Conservation (phyloP, 257 asterid species). For the Oldenlandia corymbosa region DNA sequence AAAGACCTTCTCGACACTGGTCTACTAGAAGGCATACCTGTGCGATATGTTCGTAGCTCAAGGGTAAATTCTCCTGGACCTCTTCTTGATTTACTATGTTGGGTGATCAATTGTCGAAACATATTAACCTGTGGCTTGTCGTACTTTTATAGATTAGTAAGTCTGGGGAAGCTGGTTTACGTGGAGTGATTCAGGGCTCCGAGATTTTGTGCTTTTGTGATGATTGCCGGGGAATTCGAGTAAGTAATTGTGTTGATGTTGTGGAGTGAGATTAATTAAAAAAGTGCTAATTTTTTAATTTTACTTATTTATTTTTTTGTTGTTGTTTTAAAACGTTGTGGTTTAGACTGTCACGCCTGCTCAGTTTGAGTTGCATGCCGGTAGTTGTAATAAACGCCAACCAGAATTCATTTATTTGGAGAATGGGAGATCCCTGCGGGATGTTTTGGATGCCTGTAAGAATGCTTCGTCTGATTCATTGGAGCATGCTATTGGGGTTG, state of each 20-base stretch:
- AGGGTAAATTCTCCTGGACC: slow-evolving; percentile 40
- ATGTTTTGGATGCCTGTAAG: slow-evolving; percentile 67
- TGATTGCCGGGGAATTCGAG: slow-evolving; percentile 58
- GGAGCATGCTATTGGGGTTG: slow-evolving; percentile 46
- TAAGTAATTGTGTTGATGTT: too few species aligned
- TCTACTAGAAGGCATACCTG: slow-evolving; percentile 68
- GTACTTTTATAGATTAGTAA: slow-evolving; percentile 39
- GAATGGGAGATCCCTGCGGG: slow-evolving; percentile 67
- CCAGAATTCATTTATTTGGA: slow-evolving; percentile 70
- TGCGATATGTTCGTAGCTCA: slow-evolving; percentile 53
- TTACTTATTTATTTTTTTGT: too few species aligned
- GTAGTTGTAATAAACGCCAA: slow-evolving; percentile 70
- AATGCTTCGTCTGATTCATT: slow-evolving; percentile 40
- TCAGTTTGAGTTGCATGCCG: slow-evolving; percentile 76
- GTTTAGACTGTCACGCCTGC: slow-evolving; percentile 73
- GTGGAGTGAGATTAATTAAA: slow-evolving; percentile 9
- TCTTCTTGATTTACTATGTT: slow-evolving; percentile 3
- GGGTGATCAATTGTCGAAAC: not conserved
- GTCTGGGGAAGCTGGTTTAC: slow-evolving; percentile 42
- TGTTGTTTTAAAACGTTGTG: too few species aligned
- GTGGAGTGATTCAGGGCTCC: slow-evolving; percentile 57
- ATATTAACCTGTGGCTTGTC: slow-evolving; percentile 15
- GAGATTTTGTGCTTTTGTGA: slow-evolving; percentile 76
- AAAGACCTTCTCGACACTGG: slow-evolving; percentile 85
- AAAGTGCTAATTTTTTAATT: slow-evolving; percentile 16